Evolutionary conservation across 345 rosid species (phyloP).

Genomic region (Citrus medica): DNA sequence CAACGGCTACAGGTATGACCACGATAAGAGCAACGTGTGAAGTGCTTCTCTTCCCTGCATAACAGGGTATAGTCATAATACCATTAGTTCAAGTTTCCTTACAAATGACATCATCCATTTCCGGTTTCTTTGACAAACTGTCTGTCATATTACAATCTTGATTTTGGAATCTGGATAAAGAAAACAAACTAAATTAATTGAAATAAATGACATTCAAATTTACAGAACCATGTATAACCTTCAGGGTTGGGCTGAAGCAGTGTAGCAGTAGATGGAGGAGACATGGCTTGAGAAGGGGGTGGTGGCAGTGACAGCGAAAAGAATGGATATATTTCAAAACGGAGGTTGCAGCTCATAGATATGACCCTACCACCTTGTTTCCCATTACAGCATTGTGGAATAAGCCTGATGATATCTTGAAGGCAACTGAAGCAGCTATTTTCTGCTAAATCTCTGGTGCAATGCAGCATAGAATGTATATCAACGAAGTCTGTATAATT

Average conservation of each 20-base stretch:
- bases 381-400: conserved; percentile 8
- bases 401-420: conserved; percentile 4
- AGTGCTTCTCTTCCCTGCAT: conserved; percentile 19
- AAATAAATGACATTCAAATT: background rate
- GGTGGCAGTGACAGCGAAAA: background rate
- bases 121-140: background rate
- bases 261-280: conserved; percentile 18
- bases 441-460: conserved; percentile 29
- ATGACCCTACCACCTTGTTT: conserved; percentile 15
- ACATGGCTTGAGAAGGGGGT: background rate
- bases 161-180: background rate
- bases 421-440: conserved; percentile 28
- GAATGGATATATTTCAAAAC: conserved; percentile 34
- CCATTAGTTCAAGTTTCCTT: background rate
- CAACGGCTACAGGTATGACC: conserved; percentile 14
- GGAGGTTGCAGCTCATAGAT: conserved; percentile 30
- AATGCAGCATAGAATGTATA: conserved; percentile 38
- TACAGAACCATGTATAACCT: conserved; percentile 12
- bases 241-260: background rate
- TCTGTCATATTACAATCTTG: background rate
- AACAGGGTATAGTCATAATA: background rate
- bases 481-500: background rate
- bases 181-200: background rate
- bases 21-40: conserved; percentile 8
- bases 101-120: background rate